A percentile compares a stretch with the other conserved stretches of the same genome.
These are phyloP conservation scores for Psophocarpus tetragonolobus DNA, from an alignment of 306 rosid genomes.

Conservation along the genomic window DNA sequence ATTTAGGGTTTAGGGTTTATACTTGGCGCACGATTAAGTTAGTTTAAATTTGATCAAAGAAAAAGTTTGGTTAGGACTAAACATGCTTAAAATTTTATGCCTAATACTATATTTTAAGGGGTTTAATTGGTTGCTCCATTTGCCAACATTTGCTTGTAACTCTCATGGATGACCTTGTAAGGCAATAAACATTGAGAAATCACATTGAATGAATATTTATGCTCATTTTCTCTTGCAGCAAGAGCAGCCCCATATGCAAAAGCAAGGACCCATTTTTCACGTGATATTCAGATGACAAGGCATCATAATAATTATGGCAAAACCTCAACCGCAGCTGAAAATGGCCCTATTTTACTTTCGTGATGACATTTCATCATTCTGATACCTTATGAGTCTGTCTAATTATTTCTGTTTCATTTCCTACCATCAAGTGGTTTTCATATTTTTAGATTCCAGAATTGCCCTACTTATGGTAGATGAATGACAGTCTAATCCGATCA, in stretches of 20 bases:
- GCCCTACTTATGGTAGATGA: not conserved
- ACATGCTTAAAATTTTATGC: not conserved
- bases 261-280: constrained; percentile 73
- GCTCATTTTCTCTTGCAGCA: constrained; percentile 50
- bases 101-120: not conserved
- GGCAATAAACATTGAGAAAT: not conserved
- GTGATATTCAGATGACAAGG: constrained; percentile 73
- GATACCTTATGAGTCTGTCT: not conserved
- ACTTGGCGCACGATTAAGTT: too few relatives aligned
- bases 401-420: constrained; percentile 4
- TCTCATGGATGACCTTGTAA: not conserved
- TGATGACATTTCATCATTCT: constrained; percentile 33
- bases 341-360: constrained; percentile 74
- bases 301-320: constrained; percentile 56
- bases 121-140: not conserved
- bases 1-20: too few relatives aligned
- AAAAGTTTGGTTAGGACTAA: not conserved
- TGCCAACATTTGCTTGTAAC: not conserved
- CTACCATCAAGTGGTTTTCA: not conserved
- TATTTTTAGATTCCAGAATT: not conserved
- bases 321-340: constrained; percentile 66
- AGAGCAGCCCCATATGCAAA: constrained; percentile 89
- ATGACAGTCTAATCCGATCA: not conserved
- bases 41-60: not conserved
- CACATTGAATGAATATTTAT: constrained; percentile 8